These are phyloP conservation scores for Beauveria brongniartii DNA, from an alignment of 2,329 filamentous ascomycete species.

Conservation along the genomic window DNA sequence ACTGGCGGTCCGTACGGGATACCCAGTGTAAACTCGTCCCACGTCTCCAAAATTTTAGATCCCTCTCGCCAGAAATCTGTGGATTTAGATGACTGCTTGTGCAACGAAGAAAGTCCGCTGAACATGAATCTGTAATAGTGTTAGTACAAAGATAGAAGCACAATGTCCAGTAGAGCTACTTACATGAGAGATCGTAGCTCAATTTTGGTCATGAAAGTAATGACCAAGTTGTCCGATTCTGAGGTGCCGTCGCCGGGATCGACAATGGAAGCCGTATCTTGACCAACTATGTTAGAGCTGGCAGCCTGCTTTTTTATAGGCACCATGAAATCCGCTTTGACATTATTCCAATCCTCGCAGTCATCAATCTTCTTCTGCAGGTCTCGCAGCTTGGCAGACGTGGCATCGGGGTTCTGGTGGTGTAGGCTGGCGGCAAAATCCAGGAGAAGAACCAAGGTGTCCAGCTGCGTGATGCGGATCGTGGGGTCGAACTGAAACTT, in stretches of 20 bases:
- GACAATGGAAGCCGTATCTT: conserved; percentile 48
- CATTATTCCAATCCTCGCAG: conserved; percentile 40
- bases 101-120: conserved; percentile 41
- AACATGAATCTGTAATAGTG: conserved; percentile 35
- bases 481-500: conserved; percentile 61
- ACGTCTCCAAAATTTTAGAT: conserved; percentile 39
- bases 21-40: conserved; percentile 27
- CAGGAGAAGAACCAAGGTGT: conserved; percentile 56
- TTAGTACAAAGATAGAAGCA: not conserved
- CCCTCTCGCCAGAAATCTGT: conserved; percentile 36
- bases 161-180: not conserved
- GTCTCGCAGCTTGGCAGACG: conserved; percentile 50
- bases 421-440: conserved; percentile 64
- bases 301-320: conserved; percentile 46
- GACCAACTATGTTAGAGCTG: conserved; percentile 43
- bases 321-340: conserved; percentile 42
- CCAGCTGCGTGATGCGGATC: conserved; percentile 58
- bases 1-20: conserved; percentile 34
- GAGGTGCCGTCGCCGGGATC: conserved; percentile 36
- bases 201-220: conserved; percentile 53
- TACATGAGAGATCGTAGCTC: conserved; percentile 45
- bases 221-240: conserved; percentile 45
- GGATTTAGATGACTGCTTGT: conserved; percentile 27
- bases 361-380: conserved; percentile 57
- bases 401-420: conserved; percentile 49